phyloP scores from a whole-genome alignment of 148 eudicot species.

The Heliamphora exappendiculata region DNA sequence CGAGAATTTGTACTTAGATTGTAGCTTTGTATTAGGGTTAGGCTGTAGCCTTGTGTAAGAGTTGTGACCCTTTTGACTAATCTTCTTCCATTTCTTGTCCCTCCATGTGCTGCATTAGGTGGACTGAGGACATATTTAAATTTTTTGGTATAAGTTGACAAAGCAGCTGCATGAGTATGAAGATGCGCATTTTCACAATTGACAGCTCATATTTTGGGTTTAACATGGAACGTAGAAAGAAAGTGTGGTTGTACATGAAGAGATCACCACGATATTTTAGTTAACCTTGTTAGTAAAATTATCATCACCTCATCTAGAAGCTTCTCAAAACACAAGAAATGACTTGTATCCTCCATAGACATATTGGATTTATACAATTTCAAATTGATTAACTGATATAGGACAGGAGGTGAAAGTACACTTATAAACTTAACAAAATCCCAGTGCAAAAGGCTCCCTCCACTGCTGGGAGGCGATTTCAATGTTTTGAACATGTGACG shows the following conservation, averaged over 20 bases:
- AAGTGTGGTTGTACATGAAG: neutral
- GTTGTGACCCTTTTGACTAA: too few species aligned
- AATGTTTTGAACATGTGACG: neutral
- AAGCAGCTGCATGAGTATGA: neutral
- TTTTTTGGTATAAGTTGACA: neutral
- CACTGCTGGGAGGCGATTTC: neutral
- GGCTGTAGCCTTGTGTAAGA: too few species aligned
- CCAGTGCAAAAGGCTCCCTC: neutral
- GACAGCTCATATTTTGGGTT: neutral
- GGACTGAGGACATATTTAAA: too few species aligned
- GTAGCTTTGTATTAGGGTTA: too few species aligned
- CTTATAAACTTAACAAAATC: neutral
- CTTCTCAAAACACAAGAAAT: conserved; percentile 4
- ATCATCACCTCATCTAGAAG: neutral
- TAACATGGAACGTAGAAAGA: too few species aligned
- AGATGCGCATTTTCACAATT: neutral
- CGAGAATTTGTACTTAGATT: too few species aligned
- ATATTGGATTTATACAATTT: neutral
- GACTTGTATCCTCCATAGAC: neutral
- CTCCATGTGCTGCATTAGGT: too few species aligned
- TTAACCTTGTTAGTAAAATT: too few species aligned
- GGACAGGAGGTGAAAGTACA: neutral
- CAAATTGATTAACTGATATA: neutral
- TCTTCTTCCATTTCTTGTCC: too few species aligned
- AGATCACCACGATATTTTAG: too few species aligned